These are phyloP conservation scores for Vitis hybrid DNA, from an alignment of 177 flowering plant species.

Conservation along the genomic window DNA sequence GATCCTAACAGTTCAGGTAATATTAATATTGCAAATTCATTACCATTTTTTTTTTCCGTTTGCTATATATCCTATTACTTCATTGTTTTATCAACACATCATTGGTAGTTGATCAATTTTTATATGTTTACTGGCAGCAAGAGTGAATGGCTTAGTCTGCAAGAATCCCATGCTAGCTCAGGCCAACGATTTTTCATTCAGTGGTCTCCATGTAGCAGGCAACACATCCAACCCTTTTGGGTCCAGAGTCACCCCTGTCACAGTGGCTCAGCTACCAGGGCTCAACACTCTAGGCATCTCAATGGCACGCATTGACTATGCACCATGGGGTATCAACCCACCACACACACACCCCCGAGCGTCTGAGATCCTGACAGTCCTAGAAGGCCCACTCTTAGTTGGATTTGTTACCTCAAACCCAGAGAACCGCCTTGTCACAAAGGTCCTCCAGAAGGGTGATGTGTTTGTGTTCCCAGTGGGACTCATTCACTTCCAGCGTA, in stretches of 20 bases:
- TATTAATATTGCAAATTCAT: not conserved
- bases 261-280: constrained; percentile 13
- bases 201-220: constrained; percentile 14
- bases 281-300: constrained; percentile 24
- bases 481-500: constrained; percentile 14
- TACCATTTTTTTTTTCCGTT: not conserved
- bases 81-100: too few species aligned
- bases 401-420: constrained; percentile 25
- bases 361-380: constrained; percentile 11
- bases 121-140: constrained; percentile 7
- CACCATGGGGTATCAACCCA: constrained; percentile 13
- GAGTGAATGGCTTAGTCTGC: constrained; percentile 21
- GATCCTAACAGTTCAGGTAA: constrained; percentile 1
- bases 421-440: constrained; percentile 16
- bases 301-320: constrained; percentile 12
- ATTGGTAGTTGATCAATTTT: not conserved
- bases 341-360: constrained; percentile 25
- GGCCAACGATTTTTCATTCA: constrained; percentile 15
- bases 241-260: constrained; percentile 11
- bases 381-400: constrained; percentile 3
- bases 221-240: constrained; percentile 18
- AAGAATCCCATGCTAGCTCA: constrained; percentile 9
- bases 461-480: constrained; percentile 27
- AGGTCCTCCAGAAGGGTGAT: constrained; percentile 19
- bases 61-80: not conserved